Conservation (phyloP, 768 basidiomycete genomes). For the Porphyrellus cyaneotinctus region DNA sequence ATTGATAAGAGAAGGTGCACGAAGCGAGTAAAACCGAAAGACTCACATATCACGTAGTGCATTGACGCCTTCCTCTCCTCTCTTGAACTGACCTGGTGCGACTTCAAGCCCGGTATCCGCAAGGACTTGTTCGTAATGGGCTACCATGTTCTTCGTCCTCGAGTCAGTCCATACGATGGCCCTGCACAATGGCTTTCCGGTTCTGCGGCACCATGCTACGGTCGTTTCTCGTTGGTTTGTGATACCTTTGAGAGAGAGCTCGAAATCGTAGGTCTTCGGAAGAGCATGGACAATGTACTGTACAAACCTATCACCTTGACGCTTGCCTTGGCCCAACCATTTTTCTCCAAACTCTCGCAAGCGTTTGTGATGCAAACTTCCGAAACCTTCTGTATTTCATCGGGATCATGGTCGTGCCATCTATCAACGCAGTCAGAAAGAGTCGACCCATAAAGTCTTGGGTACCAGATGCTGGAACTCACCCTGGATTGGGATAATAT, state of each 20-base stretch:
- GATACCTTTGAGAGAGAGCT: slow-evolving; percentile 51
- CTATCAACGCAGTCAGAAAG: slow-evolving; percentile 33
- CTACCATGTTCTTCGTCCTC: slow-evolving; percentile 83
- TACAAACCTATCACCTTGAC: slow-evolving; percentile 87
- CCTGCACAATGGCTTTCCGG: slow-evolving; percentile 82
- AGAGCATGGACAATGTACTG: background rate
- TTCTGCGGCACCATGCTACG: slow-evolving; percentile 86
- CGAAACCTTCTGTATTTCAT: slow-evolving; percentile 73
- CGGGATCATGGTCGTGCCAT: slow-evolving; percentile 94
- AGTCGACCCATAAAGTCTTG: background rate
- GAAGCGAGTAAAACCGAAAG: slow-evolving; percentile 6
- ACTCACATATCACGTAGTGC: slow-evolving; percentile 64
- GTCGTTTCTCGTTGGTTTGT: slow-evolving; percentile 98
- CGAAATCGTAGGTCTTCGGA: slow-evolving; percentile 2
- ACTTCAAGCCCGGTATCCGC: slow-evolving; percentile 72
- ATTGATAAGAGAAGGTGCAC: background rate
- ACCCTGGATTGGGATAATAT: slow-evolving; percentile 88
- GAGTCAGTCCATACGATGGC: slow-evolving; percentile 97
- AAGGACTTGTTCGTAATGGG: slow-evolving; percentile 73
- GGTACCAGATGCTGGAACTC: slow-evolving; percentile 15
- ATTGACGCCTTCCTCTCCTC: slow-evolving; percentile 64
- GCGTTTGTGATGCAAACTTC: slow-evolving; percentile 73
- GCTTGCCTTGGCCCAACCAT: slow-evolving; percentile 75
- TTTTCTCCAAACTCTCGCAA: slow-evolving; percentile 61
- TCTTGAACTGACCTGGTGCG: slow-evolving; percentile 58